phyloP scores from a whole-genome alignment of 768 basidiomycete species.

The Pulveroboletus sp. region DNA sequence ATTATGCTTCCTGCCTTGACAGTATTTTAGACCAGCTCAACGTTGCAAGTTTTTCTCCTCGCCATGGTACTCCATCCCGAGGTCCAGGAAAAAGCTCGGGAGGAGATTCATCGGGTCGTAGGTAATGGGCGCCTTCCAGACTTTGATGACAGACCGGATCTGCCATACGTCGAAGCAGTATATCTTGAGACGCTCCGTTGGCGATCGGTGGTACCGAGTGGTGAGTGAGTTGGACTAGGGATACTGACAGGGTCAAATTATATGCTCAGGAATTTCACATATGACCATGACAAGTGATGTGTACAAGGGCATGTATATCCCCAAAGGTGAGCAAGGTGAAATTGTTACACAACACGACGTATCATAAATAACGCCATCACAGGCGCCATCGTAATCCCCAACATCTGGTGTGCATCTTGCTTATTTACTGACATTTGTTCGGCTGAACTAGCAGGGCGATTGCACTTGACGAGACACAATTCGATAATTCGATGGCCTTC shows the following conservation, averaged over 20 bases:
- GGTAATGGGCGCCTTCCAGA: slow-evolving; percentile 29
- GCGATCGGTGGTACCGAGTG: slow-evolving; percentile 25
- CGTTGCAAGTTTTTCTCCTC: slow-evolving; percentile 26
- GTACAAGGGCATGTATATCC: slow-evolving; percentile 29
- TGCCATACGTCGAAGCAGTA: slow-evolving; percentile 32
- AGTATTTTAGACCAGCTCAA: slow-evolving; percentile 9
- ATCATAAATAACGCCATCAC: not conserved
- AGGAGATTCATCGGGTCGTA: slow-evolving; percentile 30
- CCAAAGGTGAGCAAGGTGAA: slow-evolving; percentile 18
- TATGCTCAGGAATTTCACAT: slow-evolving; percentile 19
- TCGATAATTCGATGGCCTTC: slow-evolving; percentile 49
- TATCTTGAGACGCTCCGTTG: slow-evolving; percentile 31
- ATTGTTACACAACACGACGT: not conserved
- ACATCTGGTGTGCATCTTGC: slow-evolving; percentile 19
- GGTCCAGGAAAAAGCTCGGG: slow-evolving; percentile 27
- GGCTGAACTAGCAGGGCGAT: slow-evolving; percentile 34
- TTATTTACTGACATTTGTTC: not conserved
- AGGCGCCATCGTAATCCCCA: slow-evolving; percentile 23
- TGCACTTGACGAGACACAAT: slow-evolving; percentile 46
- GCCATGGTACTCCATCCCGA: slow-evolving; percentile 33
- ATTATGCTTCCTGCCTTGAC: not conserved
- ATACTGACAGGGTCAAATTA: not conserved
- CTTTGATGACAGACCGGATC: slow-evolving; percentile 21
- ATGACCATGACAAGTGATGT: slow-evolving; percentile 20
- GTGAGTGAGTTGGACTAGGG: slow-evolving; percentile 14